phyloP scores from a whole-genome alignment of 2,329 filamentous ascomycete species.

The Aspergillus bombycis region DNA sequence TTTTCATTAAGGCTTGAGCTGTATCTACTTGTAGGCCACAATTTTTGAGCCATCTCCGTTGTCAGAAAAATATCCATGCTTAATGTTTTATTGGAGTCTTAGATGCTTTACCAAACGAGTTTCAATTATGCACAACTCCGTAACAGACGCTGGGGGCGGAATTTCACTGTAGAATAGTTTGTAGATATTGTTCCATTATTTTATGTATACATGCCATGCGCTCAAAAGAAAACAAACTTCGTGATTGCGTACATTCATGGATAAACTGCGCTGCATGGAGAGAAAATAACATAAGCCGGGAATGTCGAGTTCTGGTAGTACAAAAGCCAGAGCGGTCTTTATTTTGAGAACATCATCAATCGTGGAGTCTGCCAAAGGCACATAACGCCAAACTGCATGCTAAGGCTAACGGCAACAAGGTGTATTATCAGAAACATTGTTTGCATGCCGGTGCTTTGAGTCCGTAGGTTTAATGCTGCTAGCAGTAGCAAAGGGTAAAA shows the following conservation, averaged over 20 bases:
- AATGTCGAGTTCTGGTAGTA: not conserved
- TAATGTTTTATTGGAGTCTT: not conserved
- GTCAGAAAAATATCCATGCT: not conserved
- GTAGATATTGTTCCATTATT: not conserved
- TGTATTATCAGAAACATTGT: slow-evolving; percentile 52
- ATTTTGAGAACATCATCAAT: not conserved
- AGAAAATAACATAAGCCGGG: not conserved
- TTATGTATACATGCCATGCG: not conserved
- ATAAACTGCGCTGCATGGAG: not conserved
- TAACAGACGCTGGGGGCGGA: not conserved
- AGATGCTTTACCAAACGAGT: not conserved
- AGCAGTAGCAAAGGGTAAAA: slow-evolving; percentile 69
- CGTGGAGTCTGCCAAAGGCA: slow-evolving; percentile 15
- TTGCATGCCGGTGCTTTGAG: slow-evolving; percentile 41
- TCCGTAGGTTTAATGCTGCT: slow-evolving; percentile 65
- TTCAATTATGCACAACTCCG: not conserved
- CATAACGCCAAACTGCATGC: slow-evolving; percentile 37
- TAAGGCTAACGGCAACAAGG: slow-evolving; percentile 45
- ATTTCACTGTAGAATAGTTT: not conserved
- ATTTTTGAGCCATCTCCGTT: not conserved
- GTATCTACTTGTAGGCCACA: not conserved
- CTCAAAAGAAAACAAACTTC: not conserved
- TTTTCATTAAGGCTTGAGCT: not conserved
- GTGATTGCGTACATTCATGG: not conserved
- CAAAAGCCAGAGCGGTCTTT: not conserved